Evolutionary conservation across 768 basidiomycete genomes (phyloP).

Genomic region (Glaciozyma martinii): DNA sequence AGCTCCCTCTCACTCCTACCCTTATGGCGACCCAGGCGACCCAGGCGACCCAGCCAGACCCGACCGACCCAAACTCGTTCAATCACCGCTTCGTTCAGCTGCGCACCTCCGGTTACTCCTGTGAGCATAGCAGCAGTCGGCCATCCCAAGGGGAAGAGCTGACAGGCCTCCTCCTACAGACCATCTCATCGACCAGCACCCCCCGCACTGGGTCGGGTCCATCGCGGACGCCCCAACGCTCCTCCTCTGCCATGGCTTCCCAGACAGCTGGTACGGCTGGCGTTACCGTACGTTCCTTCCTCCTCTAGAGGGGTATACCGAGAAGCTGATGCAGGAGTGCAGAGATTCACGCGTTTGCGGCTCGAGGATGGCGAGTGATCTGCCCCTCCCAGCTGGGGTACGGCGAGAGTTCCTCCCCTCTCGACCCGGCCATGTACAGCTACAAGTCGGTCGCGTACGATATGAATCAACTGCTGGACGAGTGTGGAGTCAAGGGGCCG

Average conservation of each 20-base stretch:
- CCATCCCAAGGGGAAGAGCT: no score
- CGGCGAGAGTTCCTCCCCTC: slow-evolving; percentile 1
- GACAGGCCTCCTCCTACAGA: background rate
- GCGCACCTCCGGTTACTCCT: slow-evolving; percentile 12
- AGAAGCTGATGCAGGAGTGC: background rate
- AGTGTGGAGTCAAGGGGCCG: slow-evolving; percentile 6
- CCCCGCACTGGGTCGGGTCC: background rate
- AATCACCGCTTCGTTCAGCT: slow-evolving; percentile 22
- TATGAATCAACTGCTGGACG: slow-evolving; percentile 17
- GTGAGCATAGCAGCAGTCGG: no score
- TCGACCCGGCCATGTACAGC: slow-evolving; percentile 6
- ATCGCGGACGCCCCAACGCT: slow-evolving; percentile 13
- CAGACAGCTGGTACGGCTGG: slow-evolving; percentile 28
- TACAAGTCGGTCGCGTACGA: slow-evolving; percentile 20
- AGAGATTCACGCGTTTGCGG: slow-evolving; percentile 20
- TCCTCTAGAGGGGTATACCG: no score
- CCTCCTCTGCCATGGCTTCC: slow-evolving; percentile 24
- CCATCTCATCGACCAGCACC: slow-evolving; percentile 23
- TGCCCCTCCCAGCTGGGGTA: slow-evolving; percentile 22
- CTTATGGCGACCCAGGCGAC: no score
- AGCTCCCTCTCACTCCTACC: no score
- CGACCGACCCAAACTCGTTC: slow-evolving; percentile 9
- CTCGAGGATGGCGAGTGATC: slow-evolving; percentile 18
- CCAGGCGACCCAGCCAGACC: slow-evolving; percentile 9
- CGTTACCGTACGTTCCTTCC: slow-evolving; percentile 19